Evolutionary conservation across 306 rosid species (phyloP), one percentile per base, ranked within the genome.

Genomic region (Hippophae rhamnoides): DNA sequence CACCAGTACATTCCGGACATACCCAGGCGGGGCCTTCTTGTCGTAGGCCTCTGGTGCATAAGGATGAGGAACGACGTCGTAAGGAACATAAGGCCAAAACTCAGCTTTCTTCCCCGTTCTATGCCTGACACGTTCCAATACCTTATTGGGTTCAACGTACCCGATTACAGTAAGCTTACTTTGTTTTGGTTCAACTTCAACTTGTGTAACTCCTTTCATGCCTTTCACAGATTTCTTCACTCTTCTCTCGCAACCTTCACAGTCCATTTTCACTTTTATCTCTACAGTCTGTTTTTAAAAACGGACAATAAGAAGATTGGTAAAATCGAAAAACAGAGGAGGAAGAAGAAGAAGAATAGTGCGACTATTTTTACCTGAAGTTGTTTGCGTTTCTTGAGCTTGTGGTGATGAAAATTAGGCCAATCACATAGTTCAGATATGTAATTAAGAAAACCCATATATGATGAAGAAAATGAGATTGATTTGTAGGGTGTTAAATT

Each of bases 11-110:
- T 81, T 69, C 47, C 80, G 74, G 42, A 81, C 86, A 62, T 81
- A 81, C 59, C 86, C 86, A 9, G 82, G 76, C 7, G 86, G 83
- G 6, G 86, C 86, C 54, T 71, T 77, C 86, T 7, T 68, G 47
- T 81, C 86, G 27, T 81, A 77, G 1, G 71, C 75, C 5, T 13
- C 78, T 0, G 83, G 78, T 0, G 81, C 86, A 27, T 77, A 74
- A 0, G 86, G 83, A 61, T 81, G 83, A 12, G 56, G 62, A 1
- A 81, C 83, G 51, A 74, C 70, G 47, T 77, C 86, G 78, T 65
- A 74, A 0, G 83, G 78, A 0, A 81, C 61, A 1, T 81, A 81
- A 3, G 86, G 83, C 86, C 83, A 81, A 2, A 71, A 43, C 3
- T 81, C 86, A 10, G 80, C 83, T 61, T 62, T 68, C 81, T 81